These are phyloP conservation scores for Aspergillus ellipticus DNA, from an alignment of 495 filamentous ascomycete genomes.

Conservation along the genomic window DNA sequence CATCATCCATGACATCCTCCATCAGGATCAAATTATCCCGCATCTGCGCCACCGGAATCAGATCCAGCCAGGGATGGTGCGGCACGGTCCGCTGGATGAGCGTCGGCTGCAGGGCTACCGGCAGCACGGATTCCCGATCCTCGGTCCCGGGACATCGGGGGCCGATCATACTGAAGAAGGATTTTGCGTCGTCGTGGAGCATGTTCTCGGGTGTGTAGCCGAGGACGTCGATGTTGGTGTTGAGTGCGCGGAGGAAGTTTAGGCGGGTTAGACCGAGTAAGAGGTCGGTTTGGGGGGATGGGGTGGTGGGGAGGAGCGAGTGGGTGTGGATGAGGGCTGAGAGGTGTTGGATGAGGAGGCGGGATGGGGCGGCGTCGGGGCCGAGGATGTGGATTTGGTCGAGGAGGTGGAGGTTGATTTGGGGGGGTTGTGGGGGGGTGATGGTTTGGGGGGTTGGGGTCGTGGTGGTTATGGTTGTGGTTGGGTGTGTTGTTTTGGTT, in stretches of 20 bases:
- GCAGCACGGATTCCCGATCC: not conserved
- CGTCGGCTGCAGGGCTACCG: constrained; percentile 1
- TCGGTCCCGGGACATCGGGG: not conserved
- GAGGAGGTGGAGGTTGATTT: not conserved
- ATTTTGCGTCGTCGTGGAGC: not conserved
- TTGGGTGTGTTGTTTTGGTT: no score
- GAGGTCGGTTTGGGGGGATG: not conserved
- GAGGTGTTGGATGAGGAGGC: not conserved
- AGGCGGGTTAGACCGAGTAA: constrained; percentile 2
- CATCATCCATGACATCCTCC: not conserved
- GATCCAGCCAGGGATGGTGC: constrained; percentile 10
- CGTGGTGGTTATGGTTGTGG: not conserved
- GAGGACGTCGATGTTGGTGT: constrained; percentile 1
- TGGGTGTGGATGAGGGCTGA: not conserved
- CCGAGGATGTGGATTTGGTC: not conserved
- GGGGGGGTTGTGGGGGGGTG: not conserved
- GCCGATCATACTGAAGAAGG: not conserved
- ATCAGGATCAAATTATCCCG: constrained; percentile 7
- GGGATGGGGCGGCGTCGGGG: not conserved
- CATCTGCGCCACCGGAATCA: not conserved
- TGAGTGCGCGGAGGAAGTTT: constrained; percentile 3
- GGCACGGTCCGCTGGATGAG: not conserved
- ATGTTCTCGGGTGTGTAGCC: constrained; percentile 1
- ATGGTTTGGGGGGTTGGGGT: not conserved
- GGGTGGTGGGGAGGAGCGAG: not conserved